Evolutionary conservation across 768 basidiomycete genomes (phyloP), one percentile per base, ranked within the genome.

Genomic region (Mycena filopes): DNA sequence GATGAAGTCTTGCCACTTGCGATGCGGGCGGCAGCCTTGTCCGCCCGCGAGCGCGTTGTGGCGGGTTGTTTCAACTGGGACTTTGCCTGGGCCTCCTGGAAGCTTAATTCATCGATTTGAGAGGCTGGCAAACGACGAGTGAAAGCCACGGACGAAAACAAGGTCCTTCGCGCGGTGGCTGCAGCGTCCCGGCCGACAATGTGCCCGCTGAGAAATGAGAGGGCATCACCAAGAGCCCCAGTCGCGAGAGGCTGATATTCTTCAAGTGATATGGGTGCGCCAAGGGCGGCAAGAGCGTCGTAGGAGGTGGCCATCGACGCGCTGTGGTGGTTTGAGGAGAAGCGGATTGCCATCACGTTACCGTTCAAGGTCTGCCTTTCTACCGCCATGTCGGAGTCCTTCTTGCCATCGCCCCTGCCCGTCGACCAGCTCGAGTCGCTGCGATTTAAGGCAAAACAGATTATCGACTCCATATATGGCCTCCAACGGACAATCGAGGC

Each of bases 371-470:
- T 5, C 26, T 1, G 2, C 54, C 21, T 36, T 23, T 40, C 23
- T 50, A 6, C 31, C 10, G 23, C 45, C 45, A 41, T 23, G 4
- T 64, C 59, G 56, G 21, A 50, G 13, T 50, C 61, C 42, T 47
- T 57, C 10, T 46, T 31, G 26, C 29, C 77, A 33, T 77, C 78
- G n/a, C 55, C 71, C 11, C 76, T 92, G 0, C 90, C 91, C 3
- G 76, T 90, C 25, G 81, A 87, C 4, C 90, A 92, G 66, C 85
- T 94, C 16, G 92, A 94, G 70, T 93, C 91, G 6, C 80, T 94
- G 54, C 83, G 84, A 41, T 92, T 92, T 81, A 92, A 93, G 68
- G 84, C 90, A 4, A 87, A 85, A 63, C 92, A 93, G 74, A 92
- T 94, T 38, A 87, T 93, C 47, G 93, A 94, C 54, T 91, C 91